Conservation (phyloP, 768 basidiomycete genomes). For the Coprinopsis cinerea region DNA sequence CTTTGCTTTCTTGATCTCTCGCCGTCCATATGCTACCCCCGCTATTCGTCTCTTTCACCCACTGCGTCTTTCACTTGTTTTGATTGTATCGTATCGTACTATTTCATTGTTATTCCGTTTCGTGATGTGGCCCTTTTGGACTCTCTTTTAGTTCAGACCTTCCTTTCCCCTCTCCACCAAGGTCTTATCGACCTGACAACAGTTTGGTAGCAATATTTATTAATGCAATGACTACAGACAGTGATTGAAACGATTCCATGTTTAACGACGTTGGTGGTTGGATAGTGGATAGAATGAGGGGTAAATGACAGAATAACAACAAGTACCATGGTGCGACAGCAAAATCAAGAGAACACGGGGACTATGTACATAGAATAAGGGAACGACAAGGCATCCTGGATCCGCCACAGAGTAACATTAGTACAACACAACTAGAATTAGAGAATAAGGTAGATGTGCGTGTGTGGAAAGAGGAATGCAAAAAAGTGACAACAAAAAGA, state of each 20-base stretch:
- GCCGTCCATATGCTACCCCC: constrained; percentile 15
- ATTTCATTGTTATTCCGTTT: neutral
- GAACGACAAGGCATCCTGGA: neutral
- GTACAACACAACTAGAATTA: neutral
- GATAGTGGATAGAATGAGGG: neutral
- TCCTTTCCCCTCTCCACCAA: too few species aligned
- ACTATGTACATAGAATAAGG: neutral
- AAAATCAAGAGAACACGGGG: neutral
- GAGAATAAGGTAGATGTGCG: neutral
- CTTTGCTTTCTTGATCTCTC: constrained; percentile 11
- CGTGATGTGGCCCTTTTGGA: neutral
- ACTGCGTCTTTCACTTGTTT: neutral
- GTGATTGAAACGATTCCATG: neutral
- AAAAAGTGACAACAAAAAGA: neutral
- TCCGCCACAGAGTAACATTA: neutral
- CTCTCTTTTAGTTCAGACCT: neutral
- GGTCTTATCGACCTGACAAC: neutral
- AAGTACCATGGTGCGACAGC: neutral
- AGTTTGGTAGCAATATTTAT: neutral
- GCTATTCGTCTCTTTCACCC: constrained; percentile 23
- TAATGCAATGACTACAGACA: neutral
- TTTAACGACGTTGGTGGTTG: too few species aligned
- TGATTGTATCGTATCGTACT: constrained; percentile 4
- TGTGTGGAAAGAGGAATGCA: neutral
- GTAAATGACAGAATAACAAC: neutral